Evolutionary conservation across 768 basidiomycete species (phyloP).

Genomic region (Cubamyces lactineus): DNA sequence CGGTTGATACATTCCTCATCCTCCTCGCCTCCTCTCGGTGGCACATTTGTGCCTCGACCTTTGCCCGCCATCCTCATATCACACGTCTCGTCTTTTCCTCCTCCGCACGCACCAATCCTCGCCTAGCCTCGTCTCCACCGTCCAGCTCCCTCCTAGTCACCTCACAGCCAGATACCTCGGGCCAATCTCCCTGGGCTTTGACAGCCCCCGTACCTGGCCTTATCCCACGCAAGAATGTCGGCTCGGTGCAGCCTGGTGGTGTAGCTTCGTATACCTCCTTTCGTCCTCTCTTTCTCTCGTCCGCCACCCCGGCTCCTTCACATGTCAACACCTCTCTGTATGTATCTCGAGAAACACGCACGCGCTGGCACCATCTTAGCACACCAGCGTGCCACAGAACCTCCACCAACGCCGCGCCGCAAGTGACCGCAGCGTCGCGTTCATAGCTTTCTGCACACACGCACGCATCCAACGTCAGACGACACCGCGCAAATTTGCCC

Average conservation of each 20-base stretch:
- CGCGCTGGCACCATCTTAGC: background rate
- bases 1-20: background rate
- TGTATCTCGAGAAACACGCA: background rate
- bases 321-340: too few species aligned
- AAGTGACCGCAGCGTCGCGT: background rate
- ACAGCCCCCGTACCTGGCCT: conserved; percentile 5
- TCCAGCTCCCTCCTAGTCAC: too few species aligned
- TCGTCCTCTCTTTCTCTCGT: conserved; percentile 1
- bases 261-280: background rate
- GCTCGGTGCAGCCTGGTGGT: background rate
- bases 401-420: background rate
- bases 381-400: background rate
- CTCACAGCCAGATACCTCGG: too few species aligned
- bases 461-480: background rate
- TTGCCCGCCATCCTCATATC: background rate
- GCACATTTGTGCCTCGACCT: background rate
- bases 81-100: background rate
- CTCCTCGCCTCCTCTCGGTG: conserved; percentile 6
- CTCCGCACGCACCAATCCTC: background rate
- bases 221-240: background rate
- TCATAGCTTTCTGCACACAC: background rate
- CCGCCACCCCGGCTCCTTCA: too few species aligned
- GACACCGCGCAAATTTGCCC: background rate
- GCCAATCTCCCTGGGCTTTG: background rate
- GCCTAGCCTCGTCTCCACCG: too few species aligned